phyloP scores from a whole-genome alignment of 225 moss, liverwort and hornwort species.

The Polytrichum commune region DNA sequence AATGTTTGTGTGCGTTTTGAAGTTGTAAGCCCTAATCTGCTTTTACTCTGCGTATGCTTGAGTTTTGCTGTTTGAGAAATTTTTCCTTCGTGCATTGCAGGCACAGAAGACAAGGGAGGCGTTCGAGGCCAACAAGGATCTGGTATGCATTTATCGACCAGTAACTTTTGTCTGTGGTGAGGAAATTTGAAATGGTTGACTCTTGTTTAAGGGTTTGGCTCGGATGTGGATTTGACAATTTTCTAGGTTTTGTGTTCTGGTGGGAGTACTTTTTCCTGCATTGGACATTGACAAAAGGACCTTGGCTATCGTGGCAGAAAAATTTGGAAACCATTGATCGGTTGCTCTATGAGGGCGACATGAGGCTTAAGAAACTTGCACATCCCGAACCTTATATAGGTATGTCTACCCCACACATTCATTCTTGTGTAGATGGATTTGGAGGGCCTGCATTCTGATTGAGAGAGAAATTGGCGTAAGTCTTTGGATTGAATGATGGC shows the following conservation, averaged over 20 bases:
- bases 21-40: too few species aligned
- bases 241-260: constrained; percentile 1
- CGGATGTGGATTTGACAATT: neutral
- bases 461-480: neutral
- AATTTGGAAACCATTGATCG: constrained; percentile 77
- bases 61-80: neutral
- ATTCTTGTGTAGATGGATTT: neutral
- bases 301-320: constrained; percentile 27
- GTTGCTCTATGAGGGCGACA: constrained; percentile 69
- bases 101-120: constrained; percentile 74
- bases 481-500: neutral
- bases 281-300: neutral
- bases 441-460: neutral
- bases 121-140: constrained; percentile 81
- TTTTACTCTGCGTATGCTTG: too few species aligned
- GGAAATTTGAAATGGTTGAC: neutral
- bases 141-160: constrained; percentile 40
- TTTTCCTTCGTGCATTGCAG: constrained; percentile 29
- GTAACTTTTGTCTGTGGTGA: too few species aligned
- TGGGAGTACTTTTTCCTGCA: neutral
- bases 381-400: constrained; percentile 91
- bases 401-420: constrained; percentile 6
- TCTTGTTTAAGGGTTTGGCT: too few species aligned
- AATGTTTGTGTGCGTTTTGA: too few species aligned
- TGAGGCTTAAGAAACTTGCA: constrained; percentile 52